Evolutionary conservation across 495 filamentous ascomycete genomes (phyloP).

Genomic region (Neurospora sp.): DNA sequence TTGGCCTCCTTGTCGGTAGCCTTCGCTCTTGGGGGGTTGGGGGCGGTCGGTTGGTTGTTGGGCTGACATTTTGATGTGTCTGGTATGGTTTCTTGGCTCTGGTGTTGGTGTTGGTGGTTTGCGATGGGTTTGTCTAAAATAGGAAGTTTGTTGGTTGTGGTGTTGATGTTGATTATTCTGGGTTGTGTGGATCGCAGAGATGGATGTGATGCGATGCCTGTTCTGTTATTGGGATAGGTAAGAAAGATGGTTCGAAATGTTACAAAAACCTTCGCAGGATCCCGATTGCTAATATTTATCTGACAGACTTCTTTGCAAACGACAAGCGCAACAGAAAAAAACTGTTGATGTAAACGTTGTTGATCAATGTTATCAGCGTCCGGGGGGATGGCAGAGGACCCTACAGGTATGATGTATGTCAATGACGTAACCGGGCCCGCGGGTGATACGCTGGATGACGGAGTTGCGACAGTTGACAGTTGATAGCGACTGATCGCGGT

Average conservation of each 20-base stretch:
- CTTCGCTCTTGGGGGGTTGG: constrained; percentile 43
- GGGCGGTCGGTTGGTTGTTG: constrained; percentile 28
- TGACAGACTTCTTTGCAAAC: not conserved
- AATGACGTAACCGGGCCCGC: not conserved
- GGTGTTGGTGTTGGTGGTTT: not conserved
- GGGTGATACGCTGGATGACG: not conserved
- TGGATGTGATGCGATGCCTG: not conserved
- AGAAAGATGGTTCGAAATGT: not conserved
- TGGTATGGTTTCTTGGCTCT: not conserved
- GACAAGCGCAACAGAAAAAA: not conserved
- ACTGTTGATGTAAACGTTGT: not conserved
- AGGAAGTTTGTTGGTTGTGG: not conserved
- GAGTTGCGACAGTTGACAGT: not conserved
- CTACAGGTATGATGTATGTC: not conserved
- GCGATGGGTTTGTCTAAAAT: not conserved
- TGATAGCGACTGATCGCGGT: not conserved
- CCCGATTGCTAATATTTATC: not conserved
- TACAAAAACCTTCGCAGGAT: not conserved
- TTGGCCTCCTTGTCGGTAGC: constrained; percentile 21
- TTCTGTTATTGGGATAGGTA: not conserved
- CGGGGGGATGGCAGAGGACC: not conserved
- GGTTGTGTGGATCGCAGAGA: not conserved
- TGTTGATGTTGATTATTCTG: not conserved
- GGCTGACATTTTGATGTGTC: constrained; percentile 2
- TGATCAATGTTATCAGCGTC: not conserved